phyloP scores from a whole-genome alignment of 2,329 filamentous ascomycete species.

The Trichophyton rubrum region DNA sequence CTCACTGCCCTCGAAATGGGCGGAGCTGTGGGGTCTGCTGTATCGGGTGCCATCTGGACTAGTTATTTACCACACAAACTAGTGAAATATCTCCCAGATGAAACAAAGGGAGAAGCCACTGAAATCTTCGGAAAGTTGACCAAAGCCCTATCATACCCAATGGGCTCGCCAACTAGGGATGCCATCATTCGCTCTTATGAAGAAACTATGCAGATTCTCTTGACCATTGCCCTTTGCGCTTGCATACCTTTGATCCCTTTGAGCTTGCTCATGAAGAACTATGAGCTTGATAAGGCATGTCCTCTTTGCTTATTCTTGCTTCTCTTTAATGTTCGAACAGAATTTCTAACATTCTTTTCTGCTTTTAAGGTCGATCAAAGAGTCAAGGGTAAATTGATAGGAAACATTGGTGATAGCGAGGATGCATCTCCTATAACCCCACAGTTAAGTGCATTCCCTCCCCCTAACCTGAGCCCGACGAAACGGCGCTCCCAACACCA shows the following conservation, averaged over 20 bases:
- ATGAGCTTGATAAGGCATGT: conserved; percentile 41
- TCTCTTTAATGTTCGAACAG: background rate
- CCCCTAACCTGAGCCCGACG: background rate
- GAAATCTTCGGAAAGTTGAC: conserved; percentile 42
- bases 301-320: background rate
- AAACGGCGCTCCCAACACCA: background rate
- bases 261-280: conserved; percentile 46
- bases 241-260: conserved; percentile 46
- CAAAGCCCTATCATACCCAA: conserved; percentile 45
- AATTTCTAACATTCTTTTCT: conserved; percentile 1
- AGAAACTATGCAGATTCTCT: conserved; percentile 49
- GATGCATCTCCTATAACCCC: background rate
- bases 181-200: conserved; percentile 55
- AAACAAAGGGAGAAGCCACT: conserved; percentile 29
- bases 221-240: conserved; percentile 43
- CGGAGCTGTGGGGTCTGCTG: conserved; percentile 45
- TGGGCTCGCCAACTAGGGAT: conserved; percentile 43
- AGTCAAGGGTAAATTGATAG: conserved; percentile 11
- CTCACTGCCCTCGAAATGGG: conserved; percentile 50
- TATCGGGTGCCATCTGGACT: conserved; percentile 54
- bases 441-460: background rate
- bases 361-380: conserved; percentile 11
- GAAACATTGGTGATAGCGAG: conserved; percentile 1
- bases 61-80: conserved; percentile 44
- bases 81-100: conserved; percentile 38